Base-by-base conservation (phyloP, 495 filamentous ascomycete genomes). In the Oleoguttula mirabilis region DNA sequence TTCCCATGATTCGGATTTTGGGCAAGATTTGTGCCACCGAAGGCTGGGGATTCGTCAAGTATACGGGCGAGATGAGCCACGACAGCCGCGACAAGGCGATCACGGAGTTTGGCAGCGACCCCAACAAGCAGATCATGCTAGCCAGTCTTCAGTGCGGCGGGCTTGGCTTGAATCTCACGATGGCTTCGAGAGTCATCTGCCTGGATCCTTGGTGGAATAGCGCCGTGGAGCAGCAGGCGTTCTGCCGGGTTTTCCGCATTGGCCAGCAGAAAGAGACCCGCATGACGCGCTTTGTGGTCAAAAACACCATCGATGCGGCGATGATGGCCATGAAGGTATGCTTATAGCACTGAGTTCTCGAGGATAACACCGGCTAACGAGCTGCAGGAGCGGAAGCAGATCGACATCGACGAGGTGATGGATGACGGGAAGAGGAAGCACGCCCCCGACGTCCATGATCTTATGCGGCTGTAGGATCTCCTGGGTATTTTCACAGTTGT, bases 231-330 rank as follows among this genome's bases (percentile, higher is more conserved):
- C 51, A 61, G 32, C 66, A 77, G 60, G 79, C 79, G 0, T 79
- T 79, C 49, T 74, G 68, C 22, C 71, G 79, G 0, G 62, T 82
- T 5, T 72, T 68, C 40, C 67, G 79, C 3, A 78, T 79, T 15
- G 79, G 79, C 0, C 79, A 85, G 38, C 38, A 45, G 1, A 63
- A 70, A 2, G 53, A 69, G 12, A 75, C 79, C 0, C 62, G 68
- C 24, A 67, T 75, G 41, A 66, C 67, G 2, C 67, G 71, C 2
- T 56, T 81, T 14, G 56, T 74, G 0, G 65, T 70, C 0, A 39
- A 60, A 1, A 59, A 68, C 5, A 64, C 70, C 0, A 66, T 79
- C 16, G 76, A 83, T 42, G 55, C 66, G 3, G 51, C 59, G 0
- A 59, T 82, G 6, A 42, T 69, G 2, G n/a, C 58, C 0, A 66